These are phyloP conservation scores for Eucalyptus sp. DNA, from an alignment of 345 rosid species.

Conservation along the genomic window DNA sequence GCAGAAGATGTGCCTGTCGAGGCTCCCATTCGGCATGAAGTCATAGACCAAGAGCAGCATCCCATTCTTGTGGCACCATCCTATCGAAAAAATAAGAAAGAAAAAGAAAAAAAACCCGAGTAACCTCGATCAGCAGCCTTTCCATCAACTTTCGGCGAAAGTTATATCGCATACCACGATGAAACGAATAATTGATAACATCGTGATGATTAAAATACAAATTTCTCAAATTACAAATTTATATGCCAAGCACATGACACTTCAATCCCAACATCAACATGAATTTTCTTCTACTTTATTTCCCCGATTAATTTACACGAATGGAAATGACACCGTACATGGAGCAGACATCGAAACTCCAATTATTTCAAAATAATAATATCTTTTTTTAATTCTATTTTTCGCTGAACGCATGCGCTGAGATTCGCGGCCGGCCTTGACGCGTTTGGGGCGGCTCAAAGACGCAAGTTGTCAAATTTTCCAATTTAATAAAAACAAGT, in stretches of 20 bases:
- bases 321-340: neutral
- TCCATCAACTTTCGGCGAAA: neutral
- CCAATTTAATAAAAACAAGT: neutral
- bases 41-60: constrained; percentile 40
- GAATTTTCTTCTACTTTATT: neutral
- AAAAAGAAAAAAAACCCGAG: no score
- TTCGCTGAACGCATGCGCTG: neutral
- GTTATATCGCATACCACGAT: neutral
- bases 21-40: constrained; percentile 58
- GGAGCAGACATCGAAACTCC: neutral
- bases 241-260: no score
- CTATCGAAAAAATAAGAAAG: neutral
- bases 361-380: neutral
- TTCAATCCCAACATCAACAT: neutral
- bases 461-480: neutral
- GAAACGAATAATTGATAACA: neutral
- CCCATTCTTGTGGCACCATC: constrained; percentile 51
- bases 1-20: constrained; percentile 32
- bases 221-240: neutral
- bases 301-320: neutral
- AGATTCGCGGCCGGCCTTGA: neutral
- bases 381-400: neutral
- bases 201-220: neutral
- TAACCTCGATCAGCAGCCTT: neutral
- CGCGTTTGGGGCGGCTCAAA: neutral